A percentile compares a stretch with the other conserved stretches of the same genome.
These are phyloP conservation scores for Sporothrix humicola DNA, from an alignment of 2,329 filamentous ascomycete species.

Conservation along the genomic window DNA sequence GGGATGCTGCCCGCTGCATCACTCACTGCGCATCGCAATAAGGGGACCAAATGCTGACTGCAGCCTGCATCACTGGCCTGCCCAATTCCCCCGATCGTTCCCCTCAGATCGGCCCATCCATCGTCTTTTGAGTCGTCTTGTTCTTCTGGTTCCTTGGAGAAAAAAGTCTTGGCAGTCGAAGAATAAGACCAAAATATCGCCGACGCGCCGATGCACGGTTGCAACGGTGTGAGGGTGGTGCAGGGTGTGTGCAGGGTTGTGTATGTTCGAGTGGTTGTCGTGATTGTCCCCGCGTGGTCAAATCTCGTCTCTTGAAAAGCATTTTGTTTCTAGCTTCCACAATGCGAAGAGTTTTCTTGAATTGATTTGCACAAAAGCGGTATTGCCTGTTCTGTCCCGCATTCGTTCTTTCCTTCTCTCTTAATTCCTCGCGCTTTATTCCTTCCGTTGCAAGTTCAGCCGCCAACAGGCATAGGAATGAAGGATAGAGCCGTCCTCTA, in stretches of 20 bases:
- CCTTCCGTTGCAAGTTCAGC: background rate
- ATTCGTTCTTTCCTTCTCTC: background rate
- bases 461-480: background rate
- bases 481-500: conserved; percentile 17
- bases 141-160: background rate
- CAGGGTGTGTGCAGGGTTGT: too few species aligned
- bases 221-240: background rate
- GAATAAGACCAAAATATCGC: background rate
- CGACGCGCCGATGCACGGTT: conserved; percentile 3
- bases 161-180: background rate
- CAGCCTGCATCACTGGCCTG: background rate
- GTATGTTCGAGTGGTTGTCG: background rate
- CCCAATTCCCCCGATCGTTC: background rate
- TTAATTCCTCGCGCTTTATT: background rate
- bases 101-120: conserved; percentile 1
- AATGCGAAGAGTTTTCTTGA: background rate
- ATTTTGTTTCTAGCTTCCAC: background rate
- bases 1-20: background rate
- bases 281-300: background rate
- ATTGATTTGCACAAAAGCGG: background rate
- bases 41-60: conserved; percentile 11
- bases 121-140: background rate
- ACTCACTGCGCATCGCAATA: background rate
- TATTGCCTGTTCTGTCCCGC: background rate
- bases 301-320: background rate